Evolutionary conservation across 306 rosid species (phyloP), one percentile per base, ranked within the genome.

Genomic region (Begonia masoniana): DNA sequence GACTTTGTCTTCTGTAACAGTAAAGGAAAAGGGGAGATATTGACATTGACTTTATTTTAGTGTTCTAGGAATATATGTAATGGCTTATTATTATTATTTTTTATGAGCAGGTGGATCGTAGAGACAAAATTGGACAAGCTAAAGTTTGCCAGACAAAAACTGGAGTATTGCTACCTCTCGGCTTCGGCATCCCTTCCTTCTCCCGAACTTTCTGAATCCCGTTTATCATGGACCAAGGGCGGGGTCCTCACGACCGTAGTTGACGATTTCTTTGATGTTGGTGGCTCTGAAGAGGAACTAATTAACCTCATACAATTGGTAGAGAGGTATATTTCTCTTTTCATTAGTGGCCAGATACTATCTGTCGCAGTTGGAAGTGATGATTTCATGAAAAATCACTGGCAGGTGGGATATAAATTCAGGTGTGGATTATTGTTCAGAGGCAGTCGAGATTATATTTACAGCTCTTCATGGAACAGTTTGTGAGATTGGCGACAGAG

Each of bases 211-310:
- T 57, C 80, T 35, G 88, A 85, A 63, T 94, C 85, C 13, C 94
- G 95, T 61, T 71, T 83, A 62, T 77, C 97, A 19, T 83, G 82
- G 87, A 82, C 95, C 0, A 85, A 91, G 64, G 77, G 60, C 42
- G 91, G 85, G 47, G 80, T 85, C 50, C 94, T 89, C 41, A 62
- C 81, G 41, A 82, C 97, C 50, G 82, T 74, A 62, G 87, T 91
- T 10, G 95, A 85, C 73, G 95, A 89, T 71, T 91, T 91, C 78
- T 85, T 72, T 70, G 95, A 85, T 15, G 57, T 80, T 49, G 83
- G 91, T 12, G 69, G 91, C 61, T 74, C 94, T 41, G 72, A 76
- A 60, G 84, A 76, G 64, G 95, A 91, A 70, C 60, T 73, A 46
- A 39, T 68, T 55, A 78, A 81, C 71, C 97, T 89, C 26, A 73